Percentiles rank a stretch among this genome's conserved stretches.
Conservation (phyloP, 2,329 filamentous ascomycete species). For the Neonectria hederae region DNA sequence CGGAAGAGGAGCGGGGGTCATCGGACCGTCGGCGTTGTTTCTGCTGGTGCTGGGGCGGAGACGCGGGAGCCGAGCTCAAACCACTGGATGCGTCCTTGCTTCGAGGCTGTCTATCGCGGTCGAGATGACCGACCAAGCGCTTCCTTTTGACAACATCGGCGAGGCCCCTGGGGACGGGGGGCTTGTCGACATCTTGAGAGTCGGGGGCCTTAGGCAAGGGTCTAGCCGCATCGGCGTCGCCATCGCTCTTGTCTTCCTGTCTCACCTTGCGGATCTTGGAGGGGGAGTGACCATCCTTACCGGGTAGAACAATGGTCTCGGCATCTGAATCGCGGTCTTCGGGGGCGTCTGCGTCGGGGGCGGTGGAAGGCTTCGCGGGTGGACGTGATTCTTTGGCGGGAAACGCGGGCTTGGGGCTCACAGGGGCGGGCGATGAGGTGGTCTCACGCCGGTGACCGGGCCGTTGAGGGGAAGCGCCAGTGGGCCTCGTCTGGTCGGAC, state of each 20-base stretch:
- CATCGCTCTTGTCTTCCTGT: constrained; percentile 70
- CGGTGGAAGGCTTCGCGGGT: constrained; percentile 44
- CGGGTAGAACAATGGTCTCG: constrained; percentile 75
- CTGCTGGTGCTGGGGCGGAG: constrained; percentile 54
- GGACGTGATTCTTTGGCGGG: constrained; percentile 41
- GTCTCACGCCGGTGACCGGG: constrained; percentile 41
- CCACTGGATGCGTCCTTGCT: constrained; percentile 64
- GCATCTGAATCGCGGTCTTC: constrained; percentile 74
- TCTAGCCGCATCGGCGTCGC: constrained; percentile 56
- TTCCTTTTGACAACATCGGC: constrained; percentile 59
- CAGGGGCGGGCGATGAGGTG: constrained; percentile 37
- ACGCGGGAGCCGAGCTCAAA: constrained; percentile 67
- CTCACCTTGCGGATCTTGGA: constrained; percentile 72
- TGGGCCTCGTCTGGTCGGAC: constrained; percentile 68
- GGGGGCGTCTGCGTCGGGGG: constrained; percentile 49
- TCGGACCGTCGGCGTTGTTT: constrained; percentile 48
- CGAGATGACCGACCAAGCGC: constrained; percentile 50
- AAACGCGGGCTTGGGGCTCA: constrained; percentile 38
- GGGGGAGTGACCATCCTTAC: constrained; percentile 71
- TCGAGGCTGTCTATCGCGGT: constrained; percentile 53
- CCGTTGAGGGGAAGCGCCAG: constrained; percentile 62
- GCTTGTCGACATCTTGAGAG: constrained; percentile 48
- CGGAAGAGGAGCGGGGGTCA: constrained; percentile 60
- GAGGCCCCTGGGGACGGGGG: constrained; percentile 48
- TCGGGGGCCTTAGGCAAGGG: constrained; percentile 46